Conservation (phyloP, 148 eudicot genomes). For the Chenopodium suecicum region DNA sequence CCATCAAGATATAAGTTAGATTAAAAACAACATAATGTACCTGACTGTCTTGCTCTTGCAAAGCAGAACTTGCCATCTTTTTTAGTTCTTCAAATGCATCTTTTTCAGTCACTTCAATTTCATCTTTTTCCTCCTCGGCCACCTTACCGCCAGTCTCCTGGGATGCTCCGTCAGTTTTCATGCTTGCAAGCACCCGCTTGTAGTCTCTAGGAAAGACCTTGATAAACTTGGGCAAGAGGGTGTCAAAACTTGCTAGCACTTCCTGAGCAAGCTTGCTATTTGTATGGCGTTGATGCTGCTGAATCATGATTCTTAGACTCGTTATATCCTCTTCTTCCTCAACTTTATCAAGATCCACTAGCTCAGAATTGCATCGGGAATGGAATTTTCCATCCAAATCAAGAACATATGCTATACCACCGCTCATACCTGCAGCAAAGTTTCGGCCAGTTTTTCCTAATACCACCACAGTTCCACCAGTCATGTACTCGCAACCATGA, state of each 20-base stretch:
- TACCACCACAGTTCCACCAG: constrained; percentile 91
- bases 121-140: constrained; percentile 56
- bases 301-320: constrained; percentile 88
- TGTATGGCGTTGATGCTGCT: constrained; percentile 96
- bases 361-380: constrained; percentile 74
- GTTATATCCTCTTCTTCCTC: constrained; percentile 89
- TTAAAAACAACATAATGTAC: constrained; percentile 20
- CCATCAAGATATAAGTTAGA: not conserved
- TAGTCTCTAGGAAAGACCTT: constrained; percentile 98
- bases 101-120: constrained; percentile 59
- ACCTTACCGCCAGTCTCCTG: constrained; percentile 51
- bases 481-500: constrained; percentile 99
- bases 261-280: constrained; percentile 78
- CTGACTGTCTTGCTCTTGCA: constrained; percentile 35
- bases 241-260: constrained; percentile 75
- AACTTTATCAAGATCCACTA: constrained; percentile 92
- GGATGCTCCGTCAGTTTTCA: constrained; percentile 53
- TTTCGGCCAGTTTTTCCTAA: constrained; percentile 94
- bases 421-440: constrained; percentile 99
- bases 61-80: constrained; percentile 61
- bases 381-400: constrained; percentile 67
- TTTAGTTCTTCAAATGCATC: constrained; percentile 93
- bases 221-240: constrained; percentile 67
- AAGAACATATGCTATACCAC: constrained; percentile 89
- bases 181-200: constrained; percentile 74